phyloP scores from a whole-genome alignment of 768 basidiomycete species.

The Gloeopeniophorella convolvens region DNA sequence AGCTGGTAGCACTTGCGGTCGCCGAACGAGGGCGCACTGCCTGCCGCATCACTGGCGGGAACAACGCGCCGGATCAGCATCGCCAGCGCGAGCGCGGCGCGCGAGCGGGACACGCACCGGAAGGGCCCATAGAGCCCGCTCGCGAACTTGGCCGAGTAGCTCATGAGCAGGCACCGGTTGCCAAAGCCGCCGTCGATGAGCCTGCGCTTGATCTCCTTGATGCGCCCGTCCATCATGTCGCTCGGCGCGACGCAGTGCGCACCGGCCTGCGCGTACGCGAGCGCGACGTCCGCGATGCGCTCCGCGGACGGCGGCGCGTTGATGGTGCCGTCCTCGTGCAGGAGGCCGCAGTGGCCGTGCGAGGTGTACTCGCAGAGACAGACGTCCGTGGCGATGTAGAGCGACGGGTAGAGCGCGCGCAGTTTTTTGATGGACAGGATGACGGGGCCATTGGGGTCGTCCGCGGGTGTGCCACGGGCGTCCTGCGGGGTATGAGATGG shows the following conservation, averaged over 20 bases:
- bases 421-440: constrained; percentile 86
- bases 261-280: constrained; percentile 91
- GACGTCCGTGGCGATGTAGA: constrained; percentile 92
- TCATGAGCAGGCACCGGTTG: constrained; percentile 91
- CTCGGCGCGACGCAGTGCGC: constrained; percentile 98
- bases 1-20: constrained; percentile 98
- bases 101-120: constrained; percentile 51
- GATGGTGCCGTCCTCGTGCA: constrained; percentile 70
- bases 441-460: constrained; percentile 86
- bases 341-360: constrained; percentile 91
- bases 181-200: constrained; percentile 80
- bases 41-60: constrained; percentile 80
- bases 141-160: constrained; percentile 97
- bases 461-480: constrained; percentile 75
- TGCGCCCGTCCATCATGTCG: constrained; percentile 99
- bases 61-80: constrained; percentile 41
- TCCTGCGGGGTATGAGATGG: constrained; percentile 46
- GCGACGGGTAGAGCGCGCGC: constrained; percentile 64
- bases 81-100: constrained; percentile 40
- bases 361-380: constrained; percentile 99
- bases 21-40: constrained; percentile 91
- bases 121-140: constrained; percentile 95
- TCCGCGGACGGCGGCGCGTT: constrained; percentile 68
- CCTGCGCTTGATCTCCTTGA: constrained; percentile 80
- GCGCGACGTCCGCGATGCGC: constrained; percentile 89